Conservation (phyloP, 2,329 filamentous ascomycete species). For the Daldinia sp. region DNA sequence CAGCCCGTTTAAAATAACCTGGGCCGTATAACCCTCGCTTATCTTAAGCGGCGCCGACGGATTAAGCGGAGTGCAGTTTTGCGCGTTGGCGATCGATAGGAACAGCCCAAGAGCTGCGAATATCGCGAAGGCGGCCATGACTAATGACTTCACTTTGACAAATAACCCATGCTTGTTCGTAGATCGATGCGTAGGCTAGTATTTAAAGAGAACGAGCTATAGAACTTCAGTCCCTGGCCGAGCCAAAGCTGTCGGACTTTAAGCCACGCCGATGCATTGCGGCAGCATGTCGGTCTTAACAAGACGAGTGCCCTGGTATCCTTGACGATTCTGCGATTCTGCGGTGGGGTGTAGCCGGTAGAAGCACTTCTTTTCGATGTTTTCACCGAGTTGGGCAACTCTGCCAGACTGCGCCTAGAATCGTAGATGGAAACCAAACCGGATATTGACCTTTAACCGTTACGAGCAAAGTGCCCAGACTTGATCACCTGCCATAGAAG, state of each 20-base stretch:
- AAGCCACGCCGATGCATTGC: neutral
- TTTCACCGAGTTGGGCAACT: conserved; percentile 8
- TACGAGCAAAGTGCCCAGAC: conserved; percentile 30
- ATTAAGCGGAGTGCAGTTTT: conserved; percentile 27
- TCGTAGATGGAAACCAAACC: conserved; percentile 16
- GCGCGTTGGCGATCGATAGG: conserved; percentile 20
- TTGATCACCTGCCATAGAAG: conserved; percentile 20
- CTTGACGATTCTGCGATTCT: neutral
- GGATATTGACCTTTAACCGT: conserved; percentile 38
- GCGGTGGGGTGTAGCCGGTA: neutral
- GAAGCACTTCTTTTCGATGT: conserved; percentile 3
- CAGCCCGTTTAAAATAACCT: conserved; percentile 46
- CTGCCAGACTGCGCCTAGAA: conserved; percentile 12
- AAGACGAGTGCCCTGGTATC: neutral
- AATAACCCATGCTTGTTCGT: neutral
- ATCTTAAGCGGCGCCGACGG: conserved; percentile 34
- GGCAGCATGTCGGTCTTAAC: conserved; percentile 3
- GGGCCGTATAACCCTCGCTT: conserved; percentile 37
- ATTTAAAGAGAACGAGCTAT: neutral
- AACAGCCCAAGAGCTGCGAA: conserved; percentile 31
- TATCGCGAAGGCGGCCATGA: conserved; percentile 18
- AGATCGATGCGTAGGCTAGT: neutral
- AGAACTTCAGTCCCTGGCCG: neutral
- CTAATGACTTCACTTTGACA: neutral
- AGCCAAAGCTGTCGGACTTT: neutral